Conservation (phyloP, 1,139 yeast genomes). For the Pichia sp. region DNA sequence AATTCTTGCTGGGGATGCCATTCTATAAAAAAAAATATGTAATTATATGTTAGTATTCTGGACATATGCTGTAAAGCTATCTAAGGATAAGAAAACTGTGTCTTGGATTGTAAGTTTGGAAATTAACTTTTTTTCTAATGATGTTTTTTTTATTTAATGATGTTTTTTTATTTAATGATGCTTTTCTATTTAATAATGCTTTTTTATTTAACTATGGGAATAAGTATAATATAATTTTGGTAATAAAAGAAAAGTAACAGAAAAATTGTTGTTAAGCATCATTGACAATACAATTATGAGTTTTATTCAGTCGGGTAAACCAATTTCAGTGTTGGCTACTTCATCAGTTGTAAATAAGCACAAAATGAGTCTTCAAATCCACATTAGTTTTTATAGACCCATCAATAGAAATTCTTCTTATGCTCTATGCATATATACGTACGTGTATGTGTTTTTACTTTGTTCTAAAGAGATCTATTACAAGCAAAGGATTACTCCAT, state of each 20-base stretch:
- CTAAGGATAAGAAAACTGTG: not conserved
- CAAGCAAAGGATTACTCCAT: not conserved
- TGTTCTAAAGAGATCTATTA: not conserved
- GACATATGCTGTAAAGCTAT: not conserved
- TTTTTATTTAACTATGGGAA: no score
- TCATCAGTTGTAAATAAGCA: not conserved
- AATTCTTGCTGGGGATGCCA: conserved; percentile 42
- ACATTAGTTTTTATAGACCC: not conserved
- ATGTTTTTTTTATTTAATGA: no score
- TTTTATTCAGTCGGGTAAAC: no score
- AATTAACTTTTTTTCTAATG: no score
- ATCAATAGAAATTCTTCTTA: not conserved
- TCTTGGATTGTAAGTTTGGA: not conserved
- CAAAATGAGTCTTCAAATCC: not conserved
- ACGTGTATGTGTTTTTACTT: not conserved
- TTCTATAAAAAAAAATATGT: not conserved
- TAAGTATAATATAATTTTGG: no score
- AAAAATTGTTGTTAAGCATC: no score
- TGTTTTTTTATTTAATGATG: no score
- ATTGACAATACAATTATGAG: no score
- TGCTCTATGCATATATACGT: conserved; percentile 6
- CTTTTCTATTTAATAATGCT: no score
- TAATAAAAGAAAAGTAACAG: no score
- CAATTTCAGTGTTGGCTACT: not conserved
- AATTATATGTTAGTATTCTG: not conserved